Conservation (phyloP, 2,329 filamentous ascomycete genomes). For the Botryotinia narcissicola region DNA sequence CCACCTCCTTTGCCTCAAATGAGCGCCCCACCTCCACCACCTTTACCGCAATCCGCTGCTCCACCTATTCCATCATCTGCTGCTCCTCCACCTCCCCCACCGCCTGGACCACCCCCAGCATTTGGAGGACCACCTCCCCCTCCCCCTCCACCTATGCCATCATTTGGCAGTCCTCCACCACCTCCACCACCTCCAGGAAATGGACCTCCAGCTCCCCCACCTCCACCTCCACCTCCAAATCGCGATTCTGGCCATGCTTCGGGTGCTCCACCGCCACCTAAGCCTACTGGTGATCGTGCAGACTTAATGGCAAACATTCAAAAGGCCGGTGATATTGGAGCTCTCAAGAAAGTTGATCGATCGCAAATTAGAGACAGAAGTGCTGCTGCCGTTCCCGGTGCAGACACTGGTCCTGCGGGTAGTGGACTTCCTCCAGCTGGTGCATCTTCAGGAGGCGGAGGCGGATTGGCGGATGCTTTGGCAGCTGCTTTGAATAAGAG, state of each 20-base stretch:
- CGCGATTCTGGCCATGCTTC: conserved; percentile 52
- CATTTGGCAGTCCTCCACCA: conserved; percentile 36
- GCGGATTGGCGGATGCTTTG: conserved; percentile 77
- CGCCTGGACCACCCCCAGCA: conserved; percentile 37
- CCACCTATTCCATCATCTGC: conserved; percentile 41
- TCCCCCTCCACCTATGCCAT: conserved; percentile 43
- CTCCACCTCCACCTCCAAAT: conserved; percentile 53
- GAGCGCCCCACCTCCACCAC: conserved; percentile 41
- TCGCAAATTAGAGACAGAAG: conserved; percentile 70
- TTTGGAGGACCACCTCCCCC: conserved; percentile 43
- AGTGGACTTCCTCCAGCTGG: conserved; percentile 53
- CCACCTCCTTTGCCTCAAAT: conserved; percentile 40
- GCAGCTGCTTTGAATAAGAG: conserved; percentile 75
- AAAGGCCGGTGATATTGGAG: conserved; percentile 61
- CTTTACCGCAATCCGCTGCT: conserved; percentile 38
- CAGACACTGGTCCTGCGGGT: conserved; percentile 50
- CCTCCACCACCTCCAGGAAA: conserved; percentile 37
- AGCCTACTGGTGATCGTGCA: conserved; percentile 48
- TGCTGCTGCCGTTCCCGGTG: conserved; percentile 57
- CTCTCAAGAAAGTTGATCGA: conserved; percentile 74
- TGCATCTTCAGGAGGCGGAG: conserved; percentile 53
- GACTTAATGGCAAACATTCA: conserved; percentile 72
- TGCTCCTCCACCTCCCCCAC: conserved; percentile 41
- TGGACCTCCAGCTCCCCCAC: conserved; percentile 50
- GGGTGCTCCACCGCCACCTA: conserved; percentile 49